phyloP scores from a whole-genome alignment of 352 stramenopile species.

The Hyaloperonospora arabidopsidis region DNA sequence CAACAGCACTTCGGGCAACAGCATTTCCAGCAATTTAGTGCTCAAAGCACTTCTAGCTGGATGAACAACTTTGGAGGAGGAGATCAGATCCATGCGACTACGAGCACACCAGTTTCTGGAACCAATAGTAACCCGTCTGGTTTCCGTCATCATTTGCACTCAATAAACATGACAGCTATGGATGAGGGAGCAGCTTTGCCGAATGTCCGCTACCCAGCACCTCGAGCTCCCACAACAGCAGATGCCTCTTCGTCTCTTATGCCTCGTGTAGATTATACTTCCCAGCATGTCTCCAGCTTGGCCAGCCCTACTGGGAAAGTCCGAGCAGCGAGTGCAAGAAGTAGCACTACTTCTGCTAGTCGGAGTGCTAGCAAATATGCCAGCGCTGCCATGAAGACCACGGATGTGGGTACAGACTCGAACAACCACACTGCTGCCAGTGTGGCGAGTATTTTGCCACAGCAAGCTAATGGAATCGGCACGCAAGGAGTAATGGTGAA shows the following conservation, averaged over 20 bases:
- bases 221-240: background rate
- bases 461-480: conserved; percentile 22
- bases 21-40: conserved; percentile 27
- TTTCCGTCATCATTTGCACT: conserved; percentile 5
- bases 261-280: background rate
- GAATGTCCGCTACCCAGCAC: conserved; percentile 17
- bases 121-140: conserved; percentile 16
- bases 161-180: conserved; percentile 11
- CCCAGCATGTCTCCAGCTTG: conserved; percentile 4
- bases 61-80: conserved; percentile 26
- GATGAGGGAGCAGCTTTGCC: conserved; percentile 36
- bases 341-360: background rate
- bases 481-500: conserved; percentile 66
- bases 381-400: conserved; percentile 3
- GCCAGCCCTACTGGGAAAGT: conserved; percentile 10
- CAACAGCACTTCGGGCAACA: conserved; percentile 29
- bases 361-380: conserved; percentile 1
- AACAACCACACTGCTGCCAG: conserved; percentile 11
- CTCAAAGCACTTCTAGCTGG: conserved; percentile 20
- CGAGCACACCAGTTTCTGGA: conserved; percentile 14
- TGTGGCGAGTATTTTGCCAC: conserved; percentile 10
- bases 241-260: conserved; percentile 3
- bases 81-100: conserved; percentile 18
- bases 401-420: background rate
- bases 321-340: background rate